Base-by-base conservation (phyloP, 2,329 filamentous ascomycete species). In the Plenodomus tracheiphilus region DNA sequence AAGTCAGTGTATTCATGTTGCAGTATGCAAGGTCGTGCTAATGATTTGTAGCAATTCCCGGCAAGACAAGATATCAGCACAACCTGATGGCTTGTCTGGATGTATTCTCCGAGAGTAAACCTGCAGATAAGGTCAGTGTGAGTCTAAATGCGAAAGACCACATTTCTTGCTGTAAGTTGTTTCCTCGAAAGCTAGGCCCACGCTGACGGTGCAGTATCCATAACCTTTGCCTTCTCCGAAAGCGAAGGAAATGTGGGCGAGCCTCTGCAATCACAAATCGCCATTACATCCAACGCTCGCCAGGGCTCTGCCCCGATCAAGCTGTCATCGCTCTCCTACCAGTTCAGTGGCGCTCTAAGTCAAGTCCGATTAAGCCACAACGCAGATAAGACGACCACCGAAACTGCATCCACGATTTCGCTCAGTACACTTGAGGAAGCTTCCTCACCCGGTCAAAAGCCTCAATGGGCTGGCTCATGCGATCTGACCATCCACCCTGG, bases 401-500 rank as follows among this genome's bases (percentile, higher is more conserved):
- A 22, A n/a, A 50, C 25, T 16, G 39, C 28, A 4, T 64, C 67
- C 6, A 56, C 15, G 11, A 46, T 69, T 19, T 51, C 50, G 21
- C 53, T 68, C 11, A 59, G 63, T 37, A 41, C 34, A 1, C 51
- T 71, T 17, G 62, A 69, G 43, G 69, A 73, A 47, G 61, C 54
- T 16, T 56, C 51, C 6, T 49, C 56, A 4, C 46, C 54, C 13
- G 47, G 55, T 13, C 56, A 62, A 42, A 71, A 68, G 46, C 66
- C 70, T 22, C 70, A 73, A n/a, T 74, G 86, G 44, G 69, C 73
- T 34, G 87, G 87, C 1, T 64, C 74, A 10, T 80, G 82, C 8
- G 79, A 92, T 67, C 73, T 97, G 46, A 84, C 79, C 0, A 73
- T 97, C 37, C 70, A 74, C 10, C 82, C 91, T 13, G 85, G 85